Base-by-base conservation (phyloP, 2,329 filamentous ascomycete genomes). In the Ramularia endophylla region DNA sequence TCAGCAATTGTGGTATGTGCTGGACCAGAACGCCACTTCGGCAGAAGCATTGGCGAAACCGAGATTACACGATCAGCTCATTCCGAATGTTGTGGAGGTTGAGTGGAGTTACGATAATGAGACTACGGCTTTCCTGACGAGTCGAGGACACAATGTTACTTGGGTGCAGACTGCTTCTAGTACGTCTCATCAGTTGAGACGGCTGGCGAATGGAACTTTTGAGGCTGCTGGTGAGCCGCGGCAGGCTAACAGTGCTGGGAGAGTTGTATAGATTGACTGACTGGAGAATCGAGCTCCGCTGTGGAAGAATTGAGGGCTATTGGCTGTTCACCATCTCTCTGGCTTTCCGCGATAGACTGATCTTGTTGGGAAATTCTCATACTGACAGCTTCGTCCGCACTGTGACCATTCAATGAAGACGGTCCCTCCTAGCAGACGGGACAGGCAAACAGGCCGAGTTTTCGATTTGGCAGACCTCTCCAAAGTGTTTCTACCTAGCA, bases 41-140 rank as follows among this genome's bases (percentile, higher is more conserved):
- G 62, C 66, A 0, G 68, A 83, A 37, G 83, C 86, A 0, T 69
- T 94, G 11, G 70, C 69, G 0, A 63, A 74, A 54, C 84, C 84
- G 0, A 71, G 88, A 7, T 66, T 94, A 16, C 88, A 94, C 57
- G 86, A 94, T 58, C 88, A 94, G 65, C 69, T 94, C 8, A 70
- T 87, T 39, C 88, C 87, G 0, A 82, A 87, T 53, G 65, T 66
- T 36, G 74, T 81, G 1, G 68, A 67, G 0, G 81, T 92, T 39
- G 87, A 94, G 64, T 78, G 77, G 27, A 62, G 62, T 0, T 94
- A 84, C 52, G 73, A 85, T 52, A 81, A 83, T 47, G 58, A 53
- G 2, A 84, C 80, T 0, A 77, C 79, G 4, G 75, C 70, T 2
- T 82, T 74, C 46, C 73, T 95, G 74, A 63, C 65, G 38, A 65